phyloP scores from a whole-genome alignment of 2,329 filamentous ascomycete species.

The Elsinoe perseae region DNA sequence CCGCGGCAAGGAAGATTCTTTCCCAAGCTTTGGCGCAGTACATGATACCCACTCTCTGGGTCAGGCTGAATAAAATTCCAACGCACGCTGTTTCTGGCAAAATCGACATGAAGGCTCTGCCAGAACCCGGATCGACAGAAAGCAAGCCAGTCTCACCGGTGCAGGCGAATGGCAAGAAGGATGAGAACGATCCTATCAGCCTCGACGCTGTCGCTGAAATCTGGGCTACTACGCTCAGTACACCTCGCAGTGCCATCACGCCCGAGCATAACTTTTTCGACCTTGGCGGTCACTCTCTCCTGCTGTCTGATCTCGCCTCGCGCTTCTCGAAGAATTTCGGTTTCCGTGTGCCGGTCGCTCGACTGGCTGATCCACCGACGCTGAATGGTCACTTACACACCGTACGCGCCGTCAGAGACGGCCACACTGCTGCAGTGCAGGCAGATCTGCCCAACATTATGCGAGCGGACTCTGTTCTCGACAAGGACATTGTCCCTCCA shows the following conservation, averaged over 20 bases:
- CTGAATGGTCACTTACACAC: constrained; percentile 65
- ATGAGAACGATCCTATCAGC: constrained; percentile 56
- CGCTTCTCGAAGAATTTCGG: constrained; percentile 62
- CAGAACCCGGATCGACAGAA: constrained; percentile 51
- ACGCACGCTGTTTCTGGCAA: constrained; percentile 75
- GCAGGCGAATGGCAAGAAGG: constrained; percentile 35
- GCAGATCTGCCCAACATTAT: constrained; percentile 65
- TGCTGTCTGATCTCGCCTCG: constrained; percentile 68
- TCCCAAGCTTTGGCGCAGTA: constrained; percentile 65
- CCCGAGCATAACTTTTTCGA: constrained; percentile 72
- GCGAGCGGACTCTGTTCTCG: constrained; percentile 57
- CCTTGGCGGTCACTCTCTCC: constrained; percentile 68
- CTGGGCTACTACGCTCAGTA: constrained; percentile 63
- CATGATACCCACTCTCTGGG: constrained; percentile 75
- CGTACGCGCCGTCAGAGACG: constrained; percentile 62
- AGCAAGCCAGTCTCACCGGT: constrained; percentile 24
- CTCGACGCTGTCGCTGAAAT: constrained; percentile 60
- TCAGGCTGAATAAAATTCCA: constrained; percentile 61
- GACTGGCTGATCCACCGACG: constrained; percentile 63
- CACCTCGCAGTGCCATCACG: constrained; percentile 55
- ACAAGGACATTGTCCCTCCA: constrained; percentile 58
- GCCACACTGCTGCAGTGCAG: constrained; percentile 65
- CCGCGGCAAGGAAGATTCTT: constrained; percentile 57
- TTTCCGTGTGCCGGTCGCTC: constrained; percentile 62
- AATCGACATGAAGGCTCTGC: constrained; percentile 63